A percentile compares a stretch with the other conserved stretches of the same genome.
These are phyloP conservation scores for Elsinoe arachidis DNA, from an alignment of 2,329 filamentous ascomycete genomes.

Conservation along the genomic window DNA sequence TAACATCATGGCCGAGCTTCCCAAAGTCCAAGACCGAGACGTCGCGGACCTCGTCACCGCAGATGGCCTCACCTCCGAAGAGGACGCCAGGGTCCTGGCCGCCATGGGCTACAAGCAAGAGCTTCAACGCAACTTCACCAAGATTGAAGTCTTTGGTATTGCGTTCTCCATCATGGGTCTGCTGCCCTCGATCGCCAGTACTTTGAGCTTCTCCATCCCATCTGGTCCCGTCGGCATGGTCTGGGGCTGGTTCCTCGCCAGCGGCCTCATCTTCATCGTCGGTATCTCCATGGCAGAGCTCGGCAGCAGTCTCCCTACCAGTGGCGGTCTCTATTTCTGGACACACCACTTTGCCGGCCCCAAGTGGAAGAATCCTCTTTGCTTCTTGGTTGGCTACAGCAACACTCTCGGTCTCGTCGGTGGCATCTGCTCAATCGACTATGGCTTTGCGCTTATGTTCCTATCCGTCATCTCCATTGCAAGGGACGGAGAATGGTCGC, in stretches of 20 bases:
- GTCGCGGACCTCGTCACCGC: slow-evolving; percentile 10
- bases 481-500: slow-evolving; percentile 47
- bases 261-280: slow-evolving; percentile 50
- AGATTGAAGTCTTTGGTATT: slow-evolving; percentile 51
- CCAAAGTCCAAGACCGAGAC: background rate
- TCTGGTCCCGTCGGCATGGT: slow-evolving; percentile 54
- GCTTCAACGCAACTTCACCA: slow-evolving; percentile 52
- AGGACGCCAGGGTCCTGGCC: slow-evolving; percentile 34
- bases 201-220: slow-evolving; percentile 47
- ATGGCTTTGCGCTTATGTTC: slow-evolving; percentile 49
- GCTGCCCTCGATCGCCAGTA: slow-evolving; percentile 52
- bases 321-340: slow-evolving; percentile 52
- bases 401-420: slow-evolving; percentile 54
- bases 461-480: slow-evolving; percentile 51
- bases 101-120: slow-evolving; percentile 49
- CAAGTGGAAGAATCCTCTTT: slow-evolving; percentile 48
- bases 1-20: slow-evolving; percentile 5
- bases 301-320: slow-evolving; percentile 45
- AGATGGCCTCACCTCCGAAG: slow-evolving; percentile 27
- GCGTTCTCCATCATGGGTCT: slow-evolving; percentile 48
- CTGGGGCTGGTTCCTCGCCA: slow-evolving; percentile 53
- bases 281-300: slow-evolving; percentile 49
- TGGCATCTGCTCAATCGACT: slow-evolving; percentile 55
- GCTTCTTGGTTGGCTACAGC: slow-evolving; percentile 53
- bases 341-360: slow-evolving; percentile 51